Percentiles rank a stretch among this genome's conserved stretches.
phyloP scores from a whole-genome alignment of 2,329 filamentous ascomycete species.

The Davidsoniella virescens region DNA sequence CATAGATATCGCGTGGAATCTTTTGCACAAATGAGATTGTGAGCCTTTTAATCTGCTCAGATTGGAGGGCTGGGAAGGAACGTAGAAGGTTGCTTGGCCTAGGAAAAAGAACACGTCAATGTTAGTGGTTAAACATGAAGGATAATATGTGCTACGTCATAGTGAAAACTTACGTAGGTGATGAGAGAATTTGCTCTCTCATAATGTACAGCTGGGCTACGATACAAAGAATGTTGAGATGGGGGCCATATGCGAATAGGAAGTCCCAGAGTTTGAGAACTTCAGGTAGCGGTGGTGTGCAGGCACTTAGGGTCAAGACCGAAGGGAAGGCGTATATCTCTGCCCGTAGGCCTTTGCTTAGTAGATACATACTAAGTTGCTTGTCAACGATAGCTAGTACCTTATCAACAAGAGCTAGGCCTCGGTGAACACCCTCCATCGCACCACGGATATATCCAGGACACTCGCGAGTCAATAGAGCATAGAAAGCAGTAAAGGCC shows the following conservation, averaged over 20 bases:
- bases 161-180: conserved; percentile 48
- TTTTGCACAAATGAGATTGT: conserved; percentile 77
- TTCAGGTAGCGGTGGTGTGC: conserved; percentile 85
- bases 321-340: conserved; percentile 95
- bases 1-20: conserved; percentile 80
- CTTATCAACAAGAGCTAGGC: conserved; percentile 78
- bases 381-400: conserved; percentile 83
- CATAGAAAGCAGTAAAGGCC: conserved; percentile 81
- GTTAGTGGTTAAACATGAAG: conserved; percentile 5
- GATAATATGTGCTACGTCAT: not conserved
- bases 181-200: conserved; percentile 66
- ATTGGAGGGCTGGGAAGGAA: conserved; percentile 69
- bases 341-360: conserved; percentile 73
- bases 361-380: conserved; percentile 69
- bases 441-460: conserved; percentile 88
- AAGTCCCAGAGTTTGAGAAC: conserved; percentile 94
- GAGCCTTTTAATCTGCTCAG: conserved; percentile 67
- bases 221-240: conserved; percentile 90
- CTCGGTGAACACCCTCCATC: conserved; percentile 94
- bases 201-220: conserved; percentile 88
- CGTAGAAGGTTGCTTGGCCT: conserved; percentile 89
- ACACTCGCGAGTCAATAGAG: conserved; percentile 71
- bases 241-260: conserved; percentile 84
- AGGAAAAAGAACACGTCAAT: not conserved
- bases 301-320: conserved; percentile 85